Conservation (phyloP, 2,329 filamentous ascomycete genomes). For the Aureobasidium pullulans region DNA sequence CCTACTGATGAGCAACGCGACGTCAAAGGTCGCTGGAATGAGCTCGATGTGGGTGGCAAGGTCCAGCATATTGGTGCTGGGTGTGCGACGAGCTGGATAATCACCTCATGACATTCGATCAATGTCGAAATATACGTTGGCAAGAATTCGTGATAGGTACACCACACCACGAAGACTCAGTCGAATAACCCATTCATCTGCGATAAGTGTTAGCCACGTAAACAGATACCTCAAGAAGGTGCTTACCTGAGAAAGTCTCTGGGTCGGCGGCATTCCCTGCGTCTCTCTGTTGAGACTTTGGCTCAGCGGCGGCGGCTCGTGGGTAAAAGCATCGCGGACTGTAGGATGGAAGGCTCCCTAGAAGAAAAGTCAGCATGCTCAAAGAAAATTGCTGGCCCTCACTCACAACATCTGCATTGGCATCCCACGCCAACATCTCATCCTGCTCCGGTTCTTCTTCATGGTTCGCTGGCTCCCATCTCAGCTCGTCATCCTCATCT, state of each 20-base stretch:
- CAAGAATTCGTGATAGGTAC: too few species aligned
- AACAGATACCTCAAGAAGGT: conserved; percentile 23
- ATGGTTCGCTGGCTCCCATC: conserved; percentile 65
- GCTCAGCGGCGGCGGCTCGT: conserved; percentile 15
- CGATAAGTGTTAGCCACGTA: conserved; percentile 17
- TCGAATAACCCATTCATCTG: conserved; percentile 34
- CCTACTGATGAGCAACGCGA: conserved; percentile 53
- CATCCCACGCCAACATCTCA: conserved; percentile 67
- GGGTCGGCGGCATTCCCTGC: conserved; percentile 59
- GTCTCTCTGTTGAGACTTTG: conserved; percentile 21
- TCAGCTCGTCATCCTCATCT: conserved; percentile 60
- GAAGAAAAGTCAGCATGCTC: neutral
- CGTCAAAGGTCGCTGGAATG: conserved; percentile 62
- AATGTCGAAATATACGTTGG: too few species aligned
- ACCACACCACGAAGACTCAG: conserved; percentile 17
- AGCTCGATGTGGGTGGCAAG: conserved; percentile 48
- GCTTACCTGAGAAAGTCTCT: conserved; percentile 62
- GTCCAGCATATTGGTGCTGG: conserved; percentile 68
- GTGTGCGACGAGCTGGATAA: conserved; percentile 82
- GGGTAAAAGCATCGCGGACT: conserved; percentile 34
- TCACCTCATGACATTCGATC: conserved; percentile 27
- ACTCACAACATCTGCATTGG: conserved; percentile 56
- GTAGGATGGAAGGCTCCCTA: conserved; percentile 33
- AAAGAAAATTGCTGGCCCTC: neutral
- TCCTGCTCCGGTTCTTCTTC: conserved; percentile 50